phyloP scores from a whole-genome alignment of 768 basidiomycete species.

The button mushroom (Agaricus bisporus) region DNA sequence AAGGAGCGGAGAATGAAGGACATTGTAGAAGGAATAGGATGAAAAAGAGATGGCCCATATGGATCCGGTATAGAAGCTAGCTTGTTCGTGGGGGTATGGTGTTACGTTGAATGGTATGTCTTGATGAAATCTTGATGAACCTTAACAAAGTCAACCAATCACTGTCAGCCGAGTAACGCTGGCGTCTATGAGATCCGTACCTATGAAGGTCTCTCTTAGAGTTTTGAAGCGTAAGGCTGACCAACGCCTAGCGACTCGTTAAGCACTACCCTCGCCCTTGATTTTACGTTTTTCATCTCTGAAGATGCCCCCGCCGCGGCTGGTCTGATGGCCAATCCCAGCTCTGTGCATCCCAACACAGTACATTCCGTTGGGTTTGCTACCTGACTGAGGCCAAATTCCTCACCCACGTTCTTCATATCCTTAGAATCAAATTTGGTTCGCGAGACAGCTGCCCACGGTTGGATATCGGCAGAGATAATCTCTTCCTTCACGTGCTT shows the following conservation, averaged over 20 bases:
- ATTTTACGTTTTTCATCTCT: not conserved
- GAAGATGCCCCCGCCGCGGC: not conserved
- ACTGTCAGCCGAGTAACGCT: no score
- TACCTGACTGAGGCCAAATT: not conserved
- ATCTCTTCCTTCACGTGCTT: not conserved
- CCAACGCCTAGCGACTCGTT: not conserved
- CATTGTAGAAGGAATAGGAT: no score
- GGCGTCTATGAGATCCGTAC: no score
- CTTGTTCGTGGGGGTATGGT: no score
- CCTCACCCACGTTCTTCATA: not conserved
- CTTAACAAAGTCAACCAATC: no score
- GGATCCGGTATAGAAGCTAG: no score
- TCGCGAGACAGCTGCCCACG: not conserved
- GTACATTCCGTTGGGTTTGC: not conserved
- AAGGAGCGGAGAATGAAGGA: no score
- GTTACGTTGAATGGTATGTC: no score
- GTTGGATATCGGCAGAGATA: conserved; percentile 1
- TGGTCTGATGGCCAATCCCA: not conserved
- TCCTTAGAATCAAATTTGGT: not conserved
- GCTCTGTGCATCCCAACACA: not conserved
- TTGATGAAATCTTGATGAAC: no score
- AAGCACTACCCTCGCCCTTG: not conserved
- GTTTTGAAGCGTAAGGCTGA: no score
- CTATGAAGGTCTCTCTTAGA: no score
- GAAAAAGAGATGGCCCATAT: no score